phyloP scores from a whole-genome alignment of 768 basidiomycete species.

The Auriscalpium microsporum region DNA sequence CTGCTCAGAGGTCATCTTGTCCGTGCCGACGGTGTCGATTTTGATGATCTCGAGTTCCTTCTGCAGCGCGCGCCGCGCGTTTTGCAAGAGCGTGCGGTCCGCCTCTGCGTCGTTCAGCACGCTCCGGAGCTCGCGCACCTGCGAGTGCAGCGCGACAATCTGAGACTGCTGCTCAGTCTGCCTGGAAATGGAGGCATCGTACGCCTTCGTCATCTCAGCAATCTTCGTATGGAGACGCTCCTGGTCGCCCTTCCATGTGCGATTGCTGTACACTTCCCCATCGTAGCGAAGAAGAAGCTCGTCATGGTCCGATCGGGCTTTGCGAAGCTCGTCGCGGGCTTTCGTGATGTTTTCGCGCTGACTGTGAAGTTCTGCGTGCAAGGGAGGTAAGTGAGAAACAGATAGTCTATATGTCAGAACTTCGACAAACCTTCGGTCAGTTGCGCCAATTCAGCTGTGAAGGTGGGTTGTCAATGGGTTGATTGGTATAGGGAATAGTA shows the following conservation, averaged over 20 bases:
- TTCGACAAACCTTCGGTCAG: constrained; percentile 58
- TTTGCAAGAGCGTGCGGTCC: constrained; percentile 69
- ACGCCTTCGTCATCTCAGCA: constrained; percentile 61
- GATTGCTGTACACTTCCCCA: constrained; percentile 68
- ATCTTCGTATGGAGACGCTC: constrained; percentile 83
- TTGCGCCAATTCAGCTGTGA: constrained; percentile 64
- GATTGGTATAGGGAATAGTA: not conserved
- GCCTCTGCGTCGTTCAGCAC: constrained; percentile 83
- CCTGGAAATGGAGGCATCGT: constrained; percentile 59
- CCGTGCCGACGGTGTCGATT: constrained; percentile 62
- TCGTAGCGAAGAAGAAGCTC: constrained; percentile 67
- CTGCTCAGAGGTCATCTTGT: constrained; percentile 59
- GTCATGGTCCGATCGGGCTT: constrained; percentile 67
- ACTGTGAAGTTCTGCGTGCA: constrained; percentile 55
- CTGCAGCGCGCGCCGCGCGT: constrained; percentile 73
- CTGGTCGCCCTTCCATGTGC: constrained; percentile 82
- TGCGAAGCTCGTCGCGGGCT: constrained; percentile 73
- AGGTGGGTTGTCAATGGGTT: not conserved
- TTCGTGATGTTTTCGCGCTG: constrained; percentile 70
- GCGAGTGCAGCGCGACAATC: constrained; percentile 75
- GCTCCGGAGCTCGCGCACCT: constrained; percentile 73
- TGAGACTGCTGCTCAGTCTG: constrained; percentile 80
- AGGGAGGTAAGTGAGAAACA: not conserved
- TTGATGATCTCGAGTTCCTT: constrained; percentile 77
- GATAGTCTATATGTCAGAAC: not conserved